Percentiles rank a stretch among this genome's conserved stretches.
Evolutionary conservation across 2,329 filamentous ascomycete genomes (phyloP).

Genomic region (Nemania diffusa): DNA sequence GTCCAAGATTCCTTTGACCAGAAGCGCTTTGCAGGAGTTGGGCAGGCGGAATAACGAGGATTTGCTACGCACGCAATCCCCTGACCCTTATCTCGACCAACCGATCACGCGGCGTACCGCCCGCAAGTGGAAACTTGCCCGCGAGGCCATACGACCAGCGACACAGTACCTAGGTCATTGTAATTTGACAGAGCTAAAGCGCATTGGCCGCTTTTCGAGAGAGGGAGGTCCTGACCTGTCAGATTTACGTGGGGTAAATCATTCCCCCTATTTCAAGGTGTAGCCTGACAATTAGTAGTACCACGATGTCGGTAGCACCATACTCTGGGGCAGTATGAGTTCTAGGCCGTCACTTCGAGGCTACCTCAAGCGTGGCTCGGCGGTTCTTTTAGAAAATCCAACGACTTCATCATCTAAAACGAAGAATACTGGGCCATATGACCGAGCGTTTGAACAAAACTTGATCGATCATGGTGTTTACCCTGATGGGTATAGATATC

Average conservation of each 20-base stretch:
- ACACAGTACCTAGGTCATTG: conserved; percentile 6
- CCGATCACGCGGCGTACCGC: conserved; percentile 35
- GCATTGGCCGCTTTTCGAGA: conserved; percentile 45
- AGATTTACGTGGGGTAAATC: conserved; percentile 49
- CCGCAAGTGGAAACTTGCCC: not conserved
- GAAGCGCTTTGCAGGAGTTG: conserved; percentile 44
- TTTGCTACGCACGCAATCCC: not conserved
- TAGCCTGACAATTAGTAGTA: conserved; percentile 40
- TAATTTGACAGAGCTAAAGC: conserved; percentile 22
- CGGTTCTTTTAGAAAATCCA: conserved; percentile 24
- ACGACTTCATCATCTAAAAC: conserved; percentile 40
- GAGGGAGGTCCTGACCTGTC: conserved; percentile 50
- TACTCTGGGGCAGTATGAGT: not conserved
- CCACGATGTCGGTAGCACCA: conserved; percentile 23
- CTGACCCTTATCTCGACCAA: conserved; percentile 25
- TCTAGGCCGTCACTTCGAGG: not conserved
- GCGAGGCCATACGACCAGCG: not conserved
- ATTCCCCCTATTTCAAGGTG: conserved; percentile 25
- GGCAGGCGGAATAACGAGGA: not conserved
- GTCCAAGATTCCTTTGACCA: conserved; percentile 44
- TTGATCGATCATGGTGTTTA: conserved; percentile 43
- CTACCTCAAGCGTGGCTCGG: too few species aligned
- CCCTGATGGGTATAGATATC: conserved; percentile 26
- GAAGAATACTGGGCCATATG: conserved; percentile 16
- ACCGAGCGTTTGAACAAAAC: conserved; percentile 43